These are phyloP conservation scores for Bothriochloa decipiens DNA, from an alignment of 176 grass and related monocot species.

Conservation along the genomic window DNA sequence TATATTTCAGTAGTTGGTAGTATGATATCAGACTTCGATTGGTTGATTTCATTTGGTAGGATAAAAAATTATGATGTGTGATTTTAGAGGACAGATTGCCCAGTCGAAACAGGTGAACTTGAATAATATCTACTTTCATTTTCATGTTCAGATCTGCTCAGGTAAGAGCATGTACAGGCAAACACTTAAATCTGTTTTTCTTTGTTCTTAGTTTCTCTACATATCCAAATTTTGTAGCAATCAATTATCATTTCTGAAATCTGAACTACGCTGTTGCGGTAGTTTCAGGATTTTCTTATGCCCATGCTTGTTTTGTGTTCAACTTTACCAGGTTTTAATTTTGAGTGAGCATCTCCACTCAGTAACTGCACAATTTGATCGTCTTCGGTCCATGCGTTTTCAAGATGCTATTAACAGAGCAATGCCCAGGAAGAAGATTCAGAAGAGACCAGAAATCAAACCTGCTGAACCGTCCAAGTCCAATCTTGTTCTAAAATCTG, in stretches of 20 bases:
- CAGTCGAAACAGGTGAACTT: slow-evolving; percentile 15
- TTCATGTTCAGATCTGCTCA: slow-evolving; percentile 4
- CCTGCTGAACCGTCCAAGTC: slow-evolving; percentile 46
- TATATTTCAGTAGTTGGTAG: background rate
- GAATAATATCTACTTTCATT: background rate
- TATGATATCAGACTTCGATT: background rate
- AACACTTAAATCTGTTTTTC: background rate
- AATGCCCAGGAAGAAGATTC: slow-evolving; percentile 82
- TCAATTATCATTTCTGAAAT: slow-evolving; percentile 4
- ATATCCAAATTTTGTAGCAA: background rate
- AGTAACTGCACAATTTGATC: slow-evolving; percentile 86
- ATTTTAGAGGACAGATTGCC: background rate
- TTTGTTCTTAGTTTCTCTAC: background rate
- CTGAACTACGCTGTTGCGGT: background rate
- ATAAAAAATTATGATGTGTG: background rate
- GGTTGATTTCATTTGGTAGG: background rate
- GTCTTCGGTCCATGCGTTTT: slow-evolving; percentile 75
- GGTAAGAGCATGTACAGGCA: background rate
- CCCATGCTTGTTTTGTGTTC: background rate
- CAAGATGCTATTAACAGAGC: slow-evolving; percentile 90
- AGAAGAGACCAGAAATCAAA: slow-evolving; percentile 64
- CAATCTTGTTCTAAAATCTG: slow-evolving; percentile 52
- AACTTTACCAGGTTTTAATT: slow-evolving; percentile 80
- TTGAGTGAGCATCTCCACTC: slow-evolving; percentile 82
- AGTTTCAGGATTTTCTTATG: slow-evolving; percentile 23